A percentile compares a stretch with the other conserved stretches of the same genome.
Conservation (phyloP, 768 basidiomycete species). For the Suillus subluteus region DNA sequence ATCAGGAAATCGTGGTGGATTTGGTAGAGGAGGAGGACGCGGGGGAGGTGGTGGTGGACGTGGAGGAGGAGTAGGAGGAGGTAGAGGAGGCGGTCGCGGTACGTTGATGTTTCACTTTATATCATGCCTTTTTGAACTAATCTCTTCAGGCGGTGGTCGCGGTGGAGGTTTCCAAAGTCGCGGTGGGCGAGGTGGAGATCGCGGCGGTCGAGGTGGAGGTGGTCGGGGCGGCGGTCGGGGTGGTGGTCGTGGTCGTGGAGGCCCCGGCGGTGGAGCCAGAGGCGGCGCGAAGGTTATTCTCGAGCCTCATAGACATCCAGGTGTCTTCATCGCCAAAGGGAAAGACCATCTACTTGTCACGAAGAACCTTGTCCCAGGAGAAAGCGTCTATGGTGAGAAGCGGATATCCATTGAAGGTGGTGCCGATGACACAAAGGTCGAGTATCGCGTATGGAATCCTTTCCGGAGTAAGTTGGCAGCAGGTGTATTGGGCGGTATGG, state of each 20-base stretch:
- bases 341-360: constrained; percentile 98
- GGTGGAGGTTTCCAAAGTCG: constrained; percentile 37
- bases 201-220: constrained; percentile 33
- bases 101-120: constrained; percentile 19
- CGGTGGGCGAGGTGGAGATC: constrained; percentile 41
- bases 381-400: constrained; percentile 98
- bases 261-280: constrained; percentile 69
- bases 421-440: constrained; percentile 82
- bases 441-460: constrained; percentile 99
- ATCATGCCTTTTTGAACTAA: constrained; percentile 15
- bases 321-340: constrained; percentile 96
- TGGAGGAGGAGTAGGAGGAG: constrained; percentile 34
- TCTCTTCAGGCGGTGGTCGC: constrained; percentile 28
- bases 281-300: constrained; percentile 90
- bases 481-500: constrained; percentile 94
- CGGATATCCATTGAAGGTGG: constrained; percentile 84
- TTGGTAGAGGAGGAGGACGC: constrained; percentile 49
- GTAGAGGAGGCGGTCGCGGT: constrained; percentile 47
- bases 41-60: constrained; percentile 34
- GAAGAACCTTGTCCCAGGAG: constrained; percentile 96
- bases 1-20: constrained; percentile 80
- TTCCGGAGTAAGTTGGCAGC: constrained; percentile 97
- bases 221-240: constrained; percentile 46
- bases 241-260: constrained; percentile 53
- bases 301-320: constrained; percentile 93